Evolutionary conservation across 352 stramenopile species (phyloP).

Genomic region (Peronosclerospora sorghi): DNA sequence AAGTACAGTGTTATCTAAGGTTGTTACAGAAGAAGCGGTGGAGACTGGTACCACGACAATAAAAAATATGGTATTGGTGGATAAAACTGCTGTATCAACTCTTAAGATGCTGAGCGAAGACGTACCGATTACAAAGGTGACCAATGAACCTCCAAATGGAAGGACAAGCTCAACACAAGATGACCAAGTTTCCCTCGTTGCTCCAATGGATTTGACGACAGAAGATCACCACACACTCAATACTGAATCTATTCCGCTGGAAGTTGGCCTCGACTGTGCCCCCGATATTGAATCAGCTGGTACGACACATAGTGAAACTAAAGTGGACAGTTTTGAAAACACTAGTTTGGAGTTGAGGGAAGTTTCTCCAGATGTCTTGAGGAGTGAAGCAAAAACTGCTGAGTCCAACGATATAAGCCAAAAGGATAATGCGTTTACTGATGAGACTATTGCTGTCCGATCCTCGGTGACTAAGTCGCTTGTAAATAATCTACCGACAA

Average conservation of each 20-base stretch:
- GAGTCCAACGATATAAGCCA: not conserved
- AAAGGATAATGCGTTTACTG: not conserved
- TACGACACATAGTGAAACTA: not conserved
- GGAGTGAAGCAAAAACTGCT: not conserved
- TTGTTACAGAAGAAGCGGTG: too few relatives aligned
- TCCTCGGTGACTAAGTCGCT: not conserved
- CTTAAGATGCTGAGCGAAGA: not conserved
- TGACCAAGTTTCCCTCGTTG: not conserved
- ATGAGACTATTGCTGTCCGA: constrained; percentile 5
- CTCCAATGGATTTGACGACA: not conserved
- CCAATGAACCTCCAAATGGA: not conserved
- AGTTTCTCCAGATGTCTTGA: not conserved
- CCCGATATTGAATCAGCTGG: not conserved
- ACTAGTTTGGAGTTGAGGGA: not conserved
- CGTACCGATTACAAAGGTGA: not conserved
- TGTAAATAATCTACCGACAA: not conserved
- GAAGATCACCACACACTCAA: not conserved
- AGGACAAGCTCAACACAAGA: not conserved
- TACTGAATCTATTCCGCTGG: constrained; percentile 2
- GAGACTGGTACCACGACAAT: constrained; percentile 16
- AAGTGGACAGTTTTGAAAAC: not conserved
- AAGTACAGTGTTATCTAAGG: too few relatives aligned
- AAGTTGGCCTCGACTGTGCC: constrained; percentile 8
- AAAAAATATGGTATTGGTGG: constrained; percentile 9
- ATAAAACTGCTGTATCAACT: not conserved